Conservation (phyloP, 176 grass and related monocot genomes). For the Hsuehochloa calcarea region DNA sequence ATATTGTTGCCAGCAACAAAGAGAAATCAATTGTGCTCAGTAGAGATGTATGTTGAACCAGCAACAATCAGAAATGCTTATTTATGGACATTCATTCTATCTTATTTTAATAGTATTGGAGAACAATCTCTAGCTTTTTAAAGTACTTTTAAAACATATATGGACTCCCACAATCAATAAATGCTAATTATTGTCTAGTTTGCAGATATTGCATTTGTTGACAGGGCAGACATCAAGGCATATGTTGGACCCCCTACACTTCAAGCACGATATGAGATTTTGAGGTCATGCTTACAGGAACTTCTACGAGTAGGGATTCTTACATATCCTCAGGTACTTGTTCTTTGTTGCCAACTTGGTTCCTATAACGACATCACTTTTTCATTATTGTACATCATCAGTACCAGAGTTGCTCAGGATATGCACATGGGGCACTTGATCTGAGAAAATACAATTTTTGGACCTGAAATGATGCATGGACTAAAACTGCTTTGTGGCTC, state of each 20-base stretch:
- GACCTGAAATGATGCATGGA: neutral
- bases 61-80: neutral
- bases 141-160: neutral
- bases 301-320: constrained; percentile 85
- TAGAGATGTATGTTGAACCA: neutral
- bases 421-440: neutral
- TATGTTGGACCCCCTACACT: constrained; percentile 90
- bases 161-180: constrained; percentile 8
- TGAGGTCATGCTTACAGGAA: constrained; percentile 95
- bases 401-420: neutral
- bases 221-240: constrained; percentile 98
- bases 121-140: neutral
- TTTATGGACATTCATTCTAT: neutral
- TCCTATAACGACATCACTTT: neutral
- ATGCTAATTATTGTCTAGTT: constrained; percentile 42
- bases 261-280: constrained; percentile 91
- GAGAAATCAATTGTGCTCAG: constrained; percentile 7
- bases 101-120: neutral
- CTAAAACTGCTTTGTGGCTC: neutral
- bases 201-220: constrained; percentile 97
- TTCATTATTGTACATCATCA: neutral
- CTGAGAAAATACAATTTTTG: neutral
- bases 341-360: constrained; percentile 18
- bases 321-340: constrained; percentile 54
- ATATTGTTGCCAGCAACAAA: constrained; percentile 22